phyloP scores from a whole-genome alignment of 805 yeast genomes.

The Myxozyma vanderwaltii region DNA sequence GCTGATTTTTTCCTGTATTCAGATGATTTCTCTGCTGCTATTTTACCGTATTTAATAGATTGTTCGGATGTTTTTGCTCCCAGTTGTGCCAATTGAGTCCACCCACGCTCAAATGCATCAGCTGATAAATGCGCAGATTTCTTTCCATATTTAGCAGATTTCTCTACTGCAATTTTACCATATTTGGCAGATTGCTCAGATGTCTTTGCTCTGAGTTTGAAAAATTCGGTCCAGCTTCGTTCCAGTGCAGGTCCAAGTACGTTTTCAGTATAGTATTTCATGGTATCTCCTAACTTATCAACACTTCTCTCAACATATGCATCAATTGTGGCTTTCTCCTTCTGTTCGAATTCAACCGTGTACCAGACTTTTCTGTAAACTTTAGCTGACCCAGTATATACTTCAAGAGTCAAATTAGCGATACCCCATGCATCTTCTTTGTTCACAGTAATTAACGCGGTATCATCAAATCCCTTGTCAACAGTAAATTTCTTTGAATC shows the following conservation, averaged over 20 bases:
- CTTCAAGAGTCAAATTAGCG: slow-evolving; percentile 15
- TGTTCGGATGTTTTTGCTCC: not conserved
- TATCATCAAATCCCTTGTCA: not conserved
- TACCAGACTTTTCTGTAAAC: slow-evolving; percentile 13
- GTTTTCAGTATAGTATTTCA: too few species aligned
- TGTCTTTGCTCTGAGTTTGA: not conserved
- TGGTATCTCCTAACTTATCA: not conserved
- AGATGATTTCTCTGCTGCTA: not conserved
- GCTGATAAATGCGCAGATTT: too few species aligned
- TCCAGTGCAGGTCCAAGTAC: too few species aligned
- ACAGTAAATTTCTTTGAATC: not conserved
- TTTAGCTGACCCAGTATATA: not conserved
- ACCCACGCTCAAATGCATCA: slow-evolving; percentile 3
- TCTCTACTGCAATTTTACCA: not conserved
- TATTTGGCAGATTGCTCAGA: not conserved
- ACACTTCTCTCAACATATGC: too few species aligned
- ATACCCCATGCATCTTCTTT: slow-evolving; percentile 22
- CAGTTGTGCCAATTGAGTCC: not conserved
- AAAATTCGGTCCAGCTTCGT: not conserved
- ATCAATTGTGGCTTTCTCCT: too few species aligned
- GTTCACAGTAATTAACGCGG: slow-evolving; percentile 3
- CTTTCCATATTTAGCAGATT: not conserved
- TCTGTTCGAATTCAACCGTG: slow-evolving; percentile 8
- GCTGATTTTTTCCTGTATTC: not conserved
- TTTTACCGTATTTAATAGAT: not conserved